Conservation (phyloP, 2,329 filamentous ascomycete genomes). For the Rhinocladiella mackenziei region DNA sequence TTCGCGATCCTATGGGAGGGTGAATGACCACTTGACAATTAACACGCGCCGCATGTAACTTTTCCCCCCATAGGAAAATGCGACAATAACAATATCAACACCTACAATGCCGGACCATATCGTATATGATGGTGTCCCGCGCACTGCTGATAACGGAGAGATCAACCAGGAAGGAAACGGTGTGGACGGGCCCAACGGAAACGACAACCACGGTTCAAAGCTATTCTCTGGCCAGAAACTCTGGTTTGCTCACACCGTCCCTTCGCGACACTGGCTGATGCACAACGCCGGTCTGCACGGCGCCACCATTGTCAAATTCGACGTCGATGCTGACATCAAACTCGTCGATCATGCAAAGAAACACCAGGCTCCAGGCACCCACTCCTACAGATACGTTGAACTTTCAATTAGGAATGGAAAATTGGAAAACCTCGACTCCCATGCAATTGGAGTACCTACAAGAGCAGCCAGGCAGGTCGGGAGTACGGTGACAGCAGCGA, state of each 20-base stretch:
- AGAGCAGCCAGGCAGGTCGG: slow-evolving; percentile 42
- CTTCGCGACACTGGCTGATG: slow-evolving; percentile 45
- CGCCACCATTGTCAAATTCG: slow-evolving; percentile 50
- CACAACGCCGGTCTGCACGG: slow-evolving; percentile 46
- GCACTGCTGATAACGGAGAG: slow-evolving; percentile 16
- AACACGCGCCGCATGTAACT: background rate
- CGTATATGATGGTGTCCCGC: slow-evolving; percentile 20
- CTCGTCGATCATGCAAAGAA: slow-evolving; percentile 56
- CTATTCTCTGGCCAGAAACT: slow-evolving; percentile 56
- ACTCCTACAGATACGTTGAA: slow-evolving; percentile 58
- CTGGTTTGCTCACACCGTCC: slow-evolving; percentile 55
- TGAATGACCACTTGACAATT: slow-evolving; percentile 1
- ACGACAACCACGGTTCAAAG: background rate
- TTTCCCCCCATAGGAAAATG: too few species aligned
- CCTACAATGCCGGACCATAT: slow-evolving; percentile 14
- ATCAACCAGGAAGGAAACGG: too few species aligned
- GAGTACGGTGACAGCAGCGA: slow-evolving; percentile 37
- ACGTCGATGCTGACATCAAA: slow-evolving; percentile 55
- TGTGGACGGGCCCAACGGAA: background rate
- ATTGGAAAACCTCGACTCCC: slow-evolving; percentile 47
- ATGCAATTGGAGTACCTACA: slow-evolving; percentile 46
- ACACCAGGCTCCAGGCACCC: slow-evolving; percentile 47
- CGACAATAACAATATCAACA: background rate
- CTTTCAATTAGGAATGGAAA: slow-evolving; percentile 48
- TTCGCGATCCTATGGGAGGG: slow-evolving; percentile 4